Conservation (phyloP, 2,329 filamentous ascomycete genomes). For the Harringtonia lauricola region DNA sequence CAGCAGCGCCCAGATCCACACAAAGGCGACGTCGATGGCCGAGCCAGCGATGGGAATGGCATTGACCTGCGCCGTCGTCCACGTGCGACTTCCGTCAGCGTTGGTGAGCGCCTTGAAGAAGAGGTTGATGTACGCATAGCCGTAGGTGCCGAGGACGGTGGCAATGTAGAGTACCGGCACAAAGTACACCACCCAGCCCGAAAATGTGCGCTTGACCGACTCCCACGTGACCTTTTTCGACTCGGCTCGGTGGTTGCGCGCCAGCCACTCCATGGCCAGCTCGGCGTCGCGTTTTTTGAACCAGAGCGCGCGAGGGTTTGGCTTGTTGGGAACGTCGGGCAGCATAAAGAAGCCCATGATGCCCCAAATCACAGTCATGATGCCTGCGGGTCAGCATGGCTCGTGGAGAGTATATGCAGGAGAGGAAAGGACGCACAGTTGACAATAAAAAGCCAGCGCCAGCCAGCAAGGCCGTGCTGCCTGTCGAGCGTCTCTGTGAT, state of each 20-base stretch:
- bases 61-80: constrained; percentile 33
- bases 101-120: constrained; percentile 29
- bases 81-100: constrained; percentile 27
- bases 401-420: no score
- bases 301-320: constrained; percentile 31
- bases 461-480: constrained; percentile 26
- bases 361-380: constrained; percentile 42
- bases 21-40: constrained; percentile 36
- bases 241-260: constrained; percentile 31
- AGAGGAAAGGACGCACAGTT: constrained; percentile 18
- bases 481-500: constrained; percentile 41
- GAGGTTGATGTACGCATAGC: constrained; percentile 33
- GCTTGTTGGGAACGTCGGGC: constrained; percentile 28
- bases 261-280: constrained; percentile 30
- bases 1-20: constrained; percentile 42
- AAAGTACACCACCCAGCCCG: constrained; percentile 32
- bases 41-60: constrained; percentile 35
- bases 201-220: constrained; percentile 30
- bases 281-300: constrained; percentile 28
- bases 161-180: constrained; percentile 31
- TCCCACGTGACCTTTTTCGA: constrained; percentile 32
- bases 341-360: constrained; percentile 37
- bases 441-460: constrained; percentile 40
- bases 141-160: constrained; percentile 33
- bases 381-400: no score